Evolutionary conservation across 352 stramenopile species (phyloP).

Genomic region (Phytophthora niederhauseri): DNA sequence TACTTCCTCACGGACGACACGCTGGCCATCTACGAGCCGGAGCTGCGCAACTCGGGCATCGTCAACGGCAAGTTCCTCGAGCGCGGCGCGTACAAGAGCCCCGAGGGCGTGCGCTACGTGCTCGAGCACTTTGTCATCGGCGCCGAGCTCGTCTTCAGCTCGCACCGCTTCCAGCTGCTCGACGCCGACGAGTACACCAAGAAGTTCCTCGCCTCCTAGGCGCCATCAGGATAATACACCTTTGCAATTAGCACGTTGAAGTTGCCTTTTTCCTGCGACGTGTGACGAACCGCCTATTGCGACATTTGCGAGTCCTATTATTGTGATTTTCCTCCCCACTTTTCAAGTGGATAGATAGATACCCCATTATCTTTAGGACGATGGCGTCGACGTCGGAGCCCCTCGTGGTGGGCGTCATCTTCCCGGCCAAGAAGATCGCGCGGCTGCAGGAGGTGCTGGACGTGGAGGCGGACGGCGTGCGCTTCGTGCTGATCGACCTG

Average conservation of each 20-base stretch:
- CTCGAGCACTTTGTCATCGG: constrained; percentile 69
- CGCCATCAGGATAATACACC: neutral
- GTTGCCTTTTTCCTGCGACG: neutral
- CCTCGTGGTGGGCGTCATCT: constrained; percentile 77
- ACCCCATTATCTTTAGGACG: neutral
- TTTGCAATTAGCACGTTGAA: neutral
- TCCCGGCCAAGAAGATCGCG: constrained; percentile 85
- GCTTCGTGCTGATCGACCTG: constrained; percentile 81
- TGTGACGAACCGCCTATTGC: no score
- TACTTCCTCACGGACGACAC: constrained; percentile 88
- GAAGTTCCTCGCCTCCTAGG: constrained; percentile 74
- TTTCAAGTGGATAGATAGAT: neutral
- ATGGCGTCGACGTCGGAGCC: neutral
- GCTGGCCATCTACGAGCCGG: constrained; percentile 74
- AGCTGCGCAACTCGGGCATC: constrained; percentile 79
- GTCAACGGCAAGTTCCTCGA: constrained; percentile 90
- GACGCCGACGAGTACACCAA: constrained; percentile 86
- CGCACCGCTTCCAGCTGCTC: constrained; percentile 76
- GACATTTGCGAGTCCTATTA: no score
- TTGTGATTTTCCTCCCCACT: no score
- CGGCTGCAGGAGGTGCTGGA: constrained; percentile 71
- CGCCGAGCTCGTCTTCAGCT: constrained; percentile 63
- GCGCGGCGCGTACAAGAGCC: constrained; percentile 70
- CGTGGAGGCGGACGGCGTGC: constrained; percentile 48
- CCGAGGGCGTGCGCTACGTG: constrained; percentile 58